A percentile compares a stretch with the other conserved stretches of the same genome.
Conservation (phyloP, 2,329 filamentous ascomycete genomes). For the Ceratocystis albifundus region DNA sequence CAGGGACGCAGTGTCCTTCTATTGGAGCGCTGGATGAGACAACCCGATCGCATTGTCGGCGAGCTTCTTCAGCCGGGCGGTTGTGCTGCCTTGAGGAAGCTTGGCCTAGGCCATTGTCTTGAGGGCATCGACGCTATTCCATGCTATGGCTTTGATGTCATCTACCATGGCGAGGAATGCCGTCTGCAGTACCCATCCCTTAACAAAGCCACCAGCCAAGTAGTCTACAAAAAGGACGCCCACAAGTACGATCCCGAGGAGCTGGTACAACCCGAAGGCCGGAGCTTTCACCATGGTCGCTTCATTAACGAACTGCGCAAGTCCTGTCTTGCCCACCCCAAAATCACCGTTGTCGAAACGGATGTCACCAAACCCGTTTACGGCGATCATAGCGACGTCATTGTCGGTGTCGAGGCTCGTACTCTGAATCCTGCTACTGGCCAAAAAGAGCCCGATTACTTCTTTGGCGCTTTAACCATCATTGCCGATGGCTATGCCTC, state of each 20-base stretch:
- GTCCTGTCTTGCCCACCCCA: conserved; percentile 61
- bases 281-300: conserved; percentile 84
- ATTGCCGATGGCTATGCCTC: conserved; percentile 87
- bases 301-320: conserved; percentile 75
- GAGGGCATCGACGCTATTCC: conserved; percentile 79
- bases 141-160: conserved; percentile 76
- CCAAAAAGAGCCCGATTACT: conserved; percentile 55
- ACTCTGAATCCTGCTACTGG: conserved; percentile 49
- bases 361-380: conserved; percentile 67
- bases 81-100: conserved; percentile 62
- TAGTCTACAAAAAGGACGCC: conserved; percentile 30
- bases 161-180: conserved; percentile 64
- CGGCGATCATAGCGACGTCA: conserved; percentile 54
- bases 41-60: conserved; percentile 91
- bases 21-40: conserved; percentile 76
- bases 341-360: conserved; percentile 85
- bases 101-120: conserved; percentile 71
- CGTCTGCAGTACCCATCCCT: conserved; percentile 67
- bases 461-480: conserved; percentile 80
- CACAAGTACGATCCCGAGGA: conserved; percentile 27
- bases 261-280: conserved; percentile 52
- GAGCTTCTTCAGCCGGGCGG: conserved; percentile 92
- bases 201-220: conserved; percentile 35
- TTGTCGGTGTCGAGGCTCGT: conserved; percentile 70
- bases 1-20: conserved; percentile 86